phyloP scores from a whole-genome alignment of 2,329 filamentous ascomycete species.

The Exophiala aquamarina region DNA sequence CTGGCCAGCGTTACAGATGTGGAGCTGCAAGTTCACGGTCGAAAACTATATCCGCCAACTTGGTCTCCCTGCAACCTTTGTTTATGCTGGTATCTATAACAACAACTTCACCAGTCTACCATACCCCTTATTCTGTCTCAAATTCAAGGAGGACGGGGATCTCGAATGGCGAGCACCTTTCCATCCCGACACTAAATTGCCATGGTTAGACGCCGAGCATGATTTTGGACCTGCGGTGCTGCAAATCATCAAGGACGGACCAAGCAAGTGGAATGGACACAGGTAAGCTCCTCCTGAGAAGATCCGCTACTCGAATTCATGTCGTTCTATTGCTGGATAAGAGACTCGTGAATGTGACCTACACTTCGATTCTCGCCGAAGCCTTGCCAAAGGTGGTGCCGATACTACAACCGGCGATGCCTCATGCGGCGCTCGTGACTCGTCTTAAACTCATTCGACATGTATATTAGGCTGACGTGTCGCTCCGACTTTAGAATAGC shows the following conservation, averaged over 20 bases:
- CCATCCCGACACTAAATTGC: slow-evolving; percentile 81
- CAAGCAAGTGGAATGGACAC: slow-evolving; percentile 76
- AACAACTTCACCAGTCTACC: slow-evolving; percentile 95
- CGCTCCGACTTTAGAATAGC: too few relatives aligned
- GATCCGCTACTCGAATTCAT: too few relatives aligned
- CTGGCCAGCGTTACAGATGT: slow-evolving; percentile 85
- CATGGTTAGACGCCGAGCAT: slow-evolving; percentile 95
- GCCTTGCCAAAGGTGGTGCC: too few relatives aligned
- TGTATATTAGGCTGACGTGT: too few relatives aligned
- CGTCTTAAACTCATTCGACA: too few relatives aligned
- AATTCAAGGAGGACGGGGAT: slow-evolving; percentile 76
- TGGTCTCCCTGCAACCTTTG: slow-evolving; percentile 81
- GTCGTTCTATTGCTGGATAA: too few relatives aligned
- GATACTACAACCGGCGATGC: too few relatives aligned
- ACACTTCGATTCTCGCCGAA: too few relatives aligned
- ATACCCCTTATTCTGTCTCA: slow-evolving; percentile 95
- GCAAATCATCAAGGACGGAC: slow-evolving; percentile 93
- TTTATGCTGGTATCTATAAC: slow-evolving; percentile 97
- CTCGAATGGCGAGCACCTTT: slow-evolving; percentile 95
- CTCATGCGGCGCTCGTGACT: too few relatives aligned
- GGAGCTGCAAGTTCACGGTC: slow-evolving; percentile 88
- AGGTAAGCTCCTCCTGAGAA: slow-evolving; percentile 52
- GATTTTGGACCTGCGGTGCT: slow-evolving; percentile 89
- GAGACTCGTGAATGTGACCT: too few relatives aligned
- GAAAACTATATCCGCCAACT: slow-evolving; percentile 87